phyloP scores from a whole-genome alignment of 2,329 filamentous ascomycete species.

The Hypoxylon sp. region DNA sequence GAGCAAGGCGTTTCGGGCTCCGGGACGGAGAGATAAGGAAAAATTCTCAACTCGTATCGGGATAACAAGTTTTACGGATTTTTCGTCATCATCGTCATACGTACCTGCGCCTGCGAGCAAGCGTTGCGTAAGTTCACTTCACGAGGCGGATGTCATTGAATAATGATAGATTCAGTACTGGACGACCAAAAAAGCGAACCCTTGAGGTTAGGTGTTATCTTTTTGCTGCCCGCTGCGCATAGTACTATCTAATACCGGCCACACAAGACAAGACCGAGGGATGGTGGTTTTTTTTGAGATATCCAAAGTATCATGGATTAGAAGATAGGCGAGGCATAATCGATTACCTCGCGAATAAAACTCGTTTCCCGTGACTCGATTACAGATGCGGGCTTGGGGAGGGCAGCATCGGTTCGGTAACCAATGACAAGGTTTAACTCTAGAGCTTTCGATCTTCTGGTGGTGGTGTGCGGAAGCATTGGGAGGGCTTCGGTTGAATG shows the following conservation, averaged over 20 bases:
- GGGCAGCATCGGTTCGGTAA: conserved; percentile 18
- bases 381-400: not conserved
- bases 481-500: conserved; percentile 4
- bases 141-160: conserved; percentile 15
- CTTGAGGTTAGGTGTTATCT: no score
- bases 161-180: not conserved
- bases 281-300: not conserved
- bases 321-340: not conserved
- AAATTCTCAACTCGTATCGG: conserved; percentile 13
- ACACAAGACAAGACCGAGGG: not conserved
- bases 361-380: not conserved
- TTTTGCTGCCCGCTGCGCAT: no score
- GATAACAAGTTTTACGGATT: not conserved
- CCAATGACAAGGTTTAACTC: conserved; percentile 14
- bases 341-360: not conserved
- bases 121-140: not conserved
- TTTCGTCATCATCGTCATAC: conserved; percentile 8
- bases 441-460: not conserved
- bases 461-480: conserved; percentile 2
- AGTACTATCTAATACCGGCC: not conserved
- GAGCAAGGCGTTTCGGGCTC: conserved; percentile 30
- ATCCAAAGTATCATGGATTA: not conserved
- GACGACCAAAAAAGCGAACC: no score
- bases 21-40: conserved; percentile 15
- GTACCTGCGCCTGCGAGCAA: conserved; percentile 12